Evolutionary conservation across 768 basidiomycete genomes (phyloP).

Genomic region (Pleurotus sapidus): DNA sequence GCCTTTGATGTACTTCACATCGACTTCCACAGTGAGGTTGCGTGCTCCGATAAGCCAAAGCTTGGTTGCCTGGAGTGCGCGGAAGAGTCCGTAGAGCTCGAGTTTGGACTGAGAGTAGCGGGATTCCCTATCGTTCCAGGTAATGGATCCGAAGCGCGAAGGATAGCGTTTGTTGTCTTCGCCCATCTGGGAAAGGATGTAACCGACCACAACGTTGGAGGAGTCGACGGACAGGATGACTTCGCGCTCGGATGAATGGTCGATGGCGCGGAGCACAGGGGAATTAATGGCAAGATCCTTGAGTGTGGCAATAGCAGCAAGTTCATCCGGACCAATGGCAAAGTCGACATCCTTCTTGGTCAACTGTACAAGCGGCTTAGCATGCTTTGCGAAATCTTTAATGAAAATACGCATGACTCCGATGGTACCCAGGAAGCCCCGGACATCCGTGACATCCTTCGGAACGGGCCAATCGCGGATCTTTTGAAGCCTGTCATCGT

Average conservation of each 20-base stretch:
- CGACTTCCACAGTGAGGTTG: constrained; percentile 5
- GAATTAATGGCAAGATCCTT: constrained; percentile 16
- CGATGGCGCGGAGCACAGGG: constrained; percentile 23
- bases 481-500: too few relatives aligned
- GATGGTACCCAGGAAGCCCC: constrained; percentile 27
- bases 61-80: constrained; percentile 19
- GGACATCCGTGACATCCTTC: constrained; percentile 17
- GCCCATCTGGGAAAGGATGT: constrained; percentile 21
- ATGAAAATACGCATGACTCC: constrained; percentile 28
- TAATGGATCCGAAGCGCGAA: constrained; percentile 26
- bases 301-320: constrained; percentile 13
- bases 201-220: constrained; percentile 17
- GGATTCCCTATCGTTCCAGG: constrained; percentile 25
- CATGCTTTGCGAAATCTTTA: constrained; percentile 19
- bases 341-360: constrained; percentile 24
- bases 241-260: constrained; percentile 20
- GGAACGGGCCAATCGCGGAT: constrained; percentile 25
- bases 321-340: constrained; percentile 24
- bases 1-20: constrained; percentile 19
- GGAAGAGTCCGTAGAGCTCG: constrained; percentile 33
- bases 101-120: constrained; percentile 34
- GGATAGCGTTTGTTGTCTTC: constrained; percentile 12
- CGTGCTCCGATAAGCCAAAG: constrained; percentile 23
- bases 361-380: constrained; percentile 20
- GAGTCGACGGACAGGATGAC: constrained; percentile 31